Evolutionary conservation across 345 rosid genomes (phyloP), one percentile per base, ranked within the genome.

Genomic region (Brassica juncea): DNA sequence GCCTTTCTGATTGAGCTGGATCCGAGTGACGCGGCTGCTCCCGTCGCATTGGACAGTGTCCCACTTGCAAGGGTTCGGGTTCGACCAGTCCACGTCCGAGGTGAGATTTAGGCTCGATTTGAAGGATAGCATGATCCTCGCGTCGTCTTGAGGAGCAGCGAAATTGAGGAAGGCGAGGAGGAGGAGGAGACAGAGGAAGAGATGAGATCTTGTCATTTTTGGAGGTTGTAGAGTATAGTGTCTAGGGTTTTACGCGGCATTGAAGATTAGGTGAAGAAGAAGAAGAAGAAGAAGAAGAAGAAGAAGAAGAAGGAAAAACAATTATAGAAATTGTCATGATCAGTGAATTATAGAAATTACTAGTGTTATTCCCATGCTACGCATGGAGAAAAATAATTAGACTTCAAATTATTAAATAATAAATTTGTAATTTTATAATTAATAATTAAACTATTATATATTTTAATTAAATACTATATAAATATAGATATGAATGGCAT

Each of bases 1-100:
- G 9, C 42, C 42, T 35, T 35, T 35, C 10, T 58, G 16, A n/a
- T 84, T 87, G 35, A 95, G 88, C 75, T 88, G 94, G 77, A 94
- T 92, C 21, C 79, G 66, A n/a, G 79, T 77, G 0, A 92, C 88
- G 31, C 87, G 84, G 21, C 70, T 73, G 7, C 62, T 64, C 0
- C 52, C 14, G 14, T 65, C 49, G 75, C 96, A 93, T 2, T 1
- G 1, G 16, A 90, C 91, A 0, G 78, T 25, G 0, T 0, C 0
- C 96, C 98, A 91, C 2, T 77, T 7, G 62, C 98, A 95, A 0
- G 94, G 97, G 68, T 91, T 82, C n/a, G 88, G 54, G 68, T 84
- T 77, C 7, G 92, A 77, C 97, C 97, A 95, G 44, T 80, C 82
- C 37, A 91, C 77, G 32, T 68, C 77, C 9, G 74, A 0, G n/a